Evolutionary conservation across 148 eudicot species (phyloP), one percentile per base, ranked within the genome.

Genomic region (Arbutus unedo): DNA sequence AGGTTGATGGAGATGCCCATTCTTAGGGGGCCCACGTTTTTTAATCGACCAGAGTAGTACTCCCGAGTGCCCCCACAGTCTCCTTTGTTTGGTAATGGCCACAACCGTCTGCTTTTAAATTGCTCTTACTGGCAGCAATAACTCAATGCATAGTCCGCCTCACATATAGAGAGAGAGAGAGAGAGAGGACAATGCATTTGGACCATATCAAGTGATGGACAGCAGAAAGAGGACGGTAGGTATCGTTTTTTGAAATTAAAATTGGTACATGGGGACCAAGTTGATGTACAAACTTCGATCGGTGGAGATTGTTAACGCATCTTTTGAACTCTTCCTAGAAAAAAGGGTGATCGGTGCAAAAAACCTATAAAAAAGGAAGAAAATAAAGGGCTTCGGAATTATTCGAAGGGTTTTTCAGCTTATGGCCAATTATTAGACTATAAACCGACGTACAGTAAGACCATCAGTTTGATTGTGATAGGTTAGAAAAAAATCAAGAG

Each of bases 201-300:
- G 25, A 80, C 76, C 50, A 67, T 38, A 49, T 49, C 57, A 50
- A 67, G 53, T 80, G 57, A 50, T 80, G 60, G 59, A 80, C 72
- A 51, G 55, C 75, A 50, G 43, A 44, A 73, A 73, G 68, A 25
- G 43, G 56, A 4, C 4, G 21, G 55, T 50, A 51, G 74, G 74
- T 6, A 70, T 66, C 48, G 49, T 5, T 62, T 66, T 64, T 19
- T 7, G 74, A 51, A 67, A 9, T 55, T 53, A 77, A 80, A 67
- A 74, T 44, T 80, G n/a, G 13, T 44, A 2, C 76, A 73, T 71
- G 75, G 76, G 51, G 76, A 3, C 19, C 76, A 51, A 18, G 6
- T 41, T 38, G 2, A 14, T 68, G 16, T 13, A 31, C 8, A 13
- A 13, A 11, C 45, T 68, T 43, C 31, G 73, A 13, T 11, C 13